Percentiles rank a stretch among this genome's conserved stretches.
Conservation (phyloP, 2,329 filamentous ascomycete genomes). For the Colletotrichum theobromicola region DNA sequence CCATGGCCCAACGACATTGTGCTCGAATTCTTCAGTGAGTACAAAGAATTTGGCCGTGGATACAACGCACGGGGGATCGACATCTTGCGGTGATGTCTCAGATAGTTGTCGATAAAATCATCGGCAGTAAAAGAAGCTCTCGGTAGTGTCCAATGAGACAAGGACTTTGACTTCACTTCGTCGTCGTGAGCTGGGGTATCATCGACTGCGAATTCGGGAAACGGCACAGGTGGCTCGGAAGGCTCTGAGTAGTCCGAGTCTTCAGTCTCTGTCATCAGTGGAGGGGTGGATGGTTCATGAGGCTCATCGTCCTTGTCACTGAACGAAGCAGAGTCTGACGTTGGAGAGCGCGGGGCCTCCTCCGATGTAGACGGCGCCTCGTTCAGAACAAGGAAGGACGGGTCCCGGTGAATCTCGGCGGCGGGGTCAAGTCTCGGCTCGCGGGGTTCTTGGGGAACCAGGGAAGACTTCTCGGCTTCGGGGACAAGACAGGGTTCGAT, state of each 20-base stretch:
- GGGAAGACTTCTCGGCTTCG: neutral
- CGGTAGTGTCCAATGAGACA: slow-evolving; percentile 5
- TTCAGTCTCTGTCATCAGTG: slow-evolving; percentile 17
- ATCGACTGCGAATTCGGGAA: neutral
- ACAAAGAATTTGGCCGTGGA: slow-evolving; percentile 1
- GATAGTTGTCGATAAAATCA: slow-evolving; percentile 6
- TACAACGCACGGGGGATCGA: slow-evolving; percentile 11
- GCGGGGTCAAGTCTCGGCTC: neutral
- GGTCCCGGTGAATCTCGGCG: neutral
- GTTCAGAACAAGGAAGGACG: neutral
- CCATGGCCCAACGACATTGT: slow-evolving; percentile 5
- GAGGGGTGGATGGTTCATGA: slow-evolving; percentile 2
- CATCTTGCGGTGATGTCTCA: neutral
- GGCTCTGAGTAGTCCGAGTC: slow-evolving; percentile 20
- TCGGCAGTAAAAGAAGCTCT: slow-evolving; percentile 6
- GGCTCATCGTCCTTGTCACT: slow-evolving; percentile 5
- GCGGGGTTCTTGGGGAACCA: neutral
- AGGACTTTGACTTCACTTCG: slow-evolving; percentile 2
- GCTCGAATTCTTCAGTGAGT: neutral
- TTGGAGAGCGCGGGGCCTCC: slow-evolving; percentile 2
- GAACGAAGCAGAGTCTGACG: slow-evolving; percentile 4
- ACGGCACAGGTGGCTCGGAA: slow-evolving; percentile 2
- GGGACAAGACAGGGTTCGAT: neutral
- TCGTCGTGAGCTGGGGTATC: neutral
- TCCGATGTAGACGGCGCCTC: neutral